phyloP scores from a whole-genome alignment of 163 green algal genomes.

The Coccomyxa subellipsoidea region DNA sequence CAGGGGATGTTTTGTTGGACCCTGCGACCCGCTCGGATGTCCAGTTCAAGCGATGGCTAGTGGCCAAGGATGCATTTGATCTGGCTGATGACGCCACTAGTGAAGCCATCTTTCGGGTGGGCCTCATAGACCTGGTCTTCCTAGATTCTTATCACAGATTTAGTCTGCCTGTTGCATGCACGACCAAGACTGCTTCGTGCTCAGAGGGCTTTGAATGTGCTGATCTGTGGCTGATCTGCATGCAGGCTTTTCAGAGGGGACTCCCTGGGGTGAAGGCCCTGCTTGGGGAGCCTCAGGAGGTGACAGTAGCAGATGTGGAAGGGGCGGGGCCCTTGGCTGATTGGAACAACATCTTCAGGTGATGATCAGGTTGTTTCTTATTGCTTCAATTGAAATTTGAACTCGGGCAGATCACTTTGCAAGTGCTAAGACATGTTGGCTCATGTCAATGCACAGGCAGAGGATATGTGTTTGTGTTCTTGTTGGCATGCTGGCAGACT shows the following conservation, averaged over 20 bases:
- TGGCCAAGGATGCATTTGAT: slow-evolving; percentile 74
- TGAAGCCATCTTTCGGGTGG: slow-evolving; percentile 51
- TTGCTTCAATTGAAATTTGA: no score
- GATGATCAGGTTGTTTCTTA: no score
- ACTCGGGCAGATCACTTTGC: no score
- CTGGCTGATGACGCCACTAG: slow-evolving; percentile 38
- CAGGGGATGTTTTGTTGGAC: slow-evolving; percentile 55
- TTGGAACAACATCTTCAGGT: slow-evolving; percentile 75
- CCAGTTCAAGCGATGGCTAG: slow-evolving; percentile 52
- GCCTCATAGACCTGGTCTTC: neutral
- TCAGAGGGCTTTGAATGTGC: no score
- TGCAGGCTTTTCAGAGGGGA: slow-evolving; percentile 1
- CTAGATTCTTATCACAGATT: neutral
- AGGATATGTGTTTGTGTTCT: no score
- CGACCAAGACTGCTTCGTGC: neutral
- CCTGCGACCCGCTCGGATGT: slow-evolving; percentile 4
- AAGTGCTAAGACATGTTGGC: no score
- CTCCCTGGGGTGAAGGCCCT: slow-evolving; percentile 24
- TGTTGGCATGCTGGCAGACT: no score
- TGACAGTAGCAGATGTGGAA: slow-evolving; percentile 36
- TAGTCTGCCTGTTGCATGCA: neutral
- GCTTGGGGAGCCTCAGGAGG: slow-evolving; percentile 48
- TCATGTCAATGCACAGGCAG: no score
- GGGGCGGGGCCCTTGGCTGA: slow-evolving; percentile 29
- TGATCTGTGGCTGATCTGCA: no score